A percentile compares a stretch with the other conserved stretches of the same genome.
Evolutionary conservation across 306 rosid species (phyloP).

Genomic region (Fragaria vesca): DNA sequence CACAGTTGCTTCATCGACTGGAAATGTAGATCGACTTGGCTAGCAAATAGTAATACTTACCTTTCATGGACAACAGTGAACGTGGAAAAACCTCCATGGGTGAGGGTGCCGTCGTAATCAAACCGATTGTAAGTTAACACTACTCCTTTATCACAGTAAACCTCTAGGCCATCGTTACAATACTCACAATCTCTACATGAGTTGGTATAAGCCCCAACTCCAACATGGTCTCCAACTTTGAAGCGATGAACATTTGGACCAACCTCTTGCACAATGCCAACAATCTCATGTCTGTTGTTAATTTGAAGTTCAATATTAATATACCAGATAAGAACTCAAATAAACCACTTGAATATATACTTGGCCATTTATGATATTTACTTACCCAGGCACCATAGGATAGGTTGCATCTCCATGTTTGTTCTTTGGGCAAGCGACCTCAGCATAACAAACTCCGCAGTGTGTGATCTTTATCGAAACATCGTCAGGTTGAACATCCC

Average conservation of each 20-base stretch:
- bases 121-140: slow-evolving; percentile 44
- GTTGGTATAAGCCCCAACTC: slow-evolving; percentile 69
- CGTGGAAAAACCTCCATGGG: slow-evolving; percentile 78
- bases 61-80: slow-evolving; percentile 63
- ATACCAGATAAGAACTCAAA: background rate
- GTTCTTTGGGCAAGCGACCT: slow-evolving; percentile 57
- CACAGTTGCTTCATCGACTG: background rate
- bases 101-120: slow-evolving; percentile 69
- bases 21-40: background rate
- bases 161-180: slow-evolving; percentile 52
- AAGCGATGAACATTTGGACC: slow-evolving; percentile 55
- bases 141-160: slow-evolving; percentile 43
- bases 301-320: background rate
- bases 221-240: slow-evolving; percentile 74
- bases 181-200: slow-evolving; percentile 76
- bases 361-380: background rate
- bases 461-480: too few relatives aligned
- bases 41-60: slow-evolving; percentile 15
- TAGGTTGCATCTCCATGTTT: slow-evolving; percentile 45
- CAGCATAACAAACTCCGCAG: too few relatives aligned
- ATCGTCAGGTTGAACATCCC: too few relatives aligned
- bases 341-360: background rate
- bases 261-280: slow-evolving; percentile 61
- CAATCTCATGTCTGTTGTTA: slow-evolving; percentile 69
- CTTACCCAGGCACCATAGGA: slow-evolving; percentile 71